Conservation (phyloP, 495 filamentous ascomycete genomes). For the Penicillium diatomitis region DNA sequence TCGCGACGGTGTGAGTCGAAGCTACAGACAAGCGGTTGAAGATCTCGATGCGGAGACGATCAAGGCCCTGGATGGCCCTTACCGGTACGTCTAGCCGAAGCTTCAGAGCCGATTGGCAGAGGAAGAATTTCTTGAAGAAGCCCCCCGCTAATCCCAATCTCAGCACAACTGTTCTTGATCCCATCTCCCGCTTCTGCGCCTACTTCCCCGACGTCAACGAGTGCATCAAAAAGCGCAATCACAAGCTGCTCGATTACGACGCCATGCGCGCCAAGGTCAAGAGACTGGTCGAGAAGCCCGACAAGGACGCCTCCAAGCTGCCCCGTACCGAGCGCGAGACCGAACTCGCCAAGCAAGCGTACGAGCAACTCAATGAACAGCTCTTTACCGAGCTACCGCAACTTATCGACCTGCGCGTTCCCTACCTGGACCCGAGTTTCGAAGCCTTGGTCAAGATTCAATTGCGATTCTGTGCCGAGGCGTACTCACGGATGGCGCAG, state of each 20-base stretch:
- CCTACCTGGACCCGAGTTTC: conserved; percentile 92
- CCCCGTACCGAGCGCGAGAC: conserved; percentile 89
- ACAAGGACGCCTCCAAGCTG: conserved; percentile 94
- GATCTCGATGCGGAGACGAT: conserved; percentile 97
- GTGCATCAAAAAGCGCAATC: conserved; percentile 96
- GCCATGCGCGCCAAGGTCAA: conserved; percentile 91
- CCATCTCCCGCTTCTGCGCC: conserved; percentile 88
- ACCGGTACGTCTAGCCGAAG: conserved; percentile 48
- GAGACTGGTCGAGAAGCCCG: conserved; percentile 93
- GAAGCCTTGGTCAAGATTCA: conserved; percentile 99
- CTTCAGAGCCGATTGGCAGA: not conserved
- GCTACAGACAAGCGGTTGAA: conserved; percentile 96
- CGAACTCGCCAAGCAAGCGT: conserved; percentile 84
- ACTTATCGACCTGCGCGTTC: conserved; percentile 92
- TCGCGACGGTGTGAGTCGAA: conserved; percentile 85
- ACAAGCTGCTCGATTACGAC: conserved; percentile 98
- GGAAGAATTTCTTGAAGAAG: not conserved
- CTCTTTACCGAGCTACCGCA: conserved; percentile 90
- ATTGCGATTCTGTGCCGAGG: conserved; percentile 93
- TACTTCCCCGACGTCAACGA: conserved; percentile 99
- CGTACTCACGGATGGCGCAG: conserved; percentile 94
- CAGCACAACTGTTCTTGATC: conserved; percentile 87
- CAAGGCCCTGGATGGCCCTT: conserved; percentile 96
- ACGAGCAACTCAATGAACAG: conserved; percentile 94
- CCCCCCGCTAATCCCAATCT: not conserved